Conservation (phyloP, 352 stramenopile genomes). For the Pythium aphanidermatum region DNA sequence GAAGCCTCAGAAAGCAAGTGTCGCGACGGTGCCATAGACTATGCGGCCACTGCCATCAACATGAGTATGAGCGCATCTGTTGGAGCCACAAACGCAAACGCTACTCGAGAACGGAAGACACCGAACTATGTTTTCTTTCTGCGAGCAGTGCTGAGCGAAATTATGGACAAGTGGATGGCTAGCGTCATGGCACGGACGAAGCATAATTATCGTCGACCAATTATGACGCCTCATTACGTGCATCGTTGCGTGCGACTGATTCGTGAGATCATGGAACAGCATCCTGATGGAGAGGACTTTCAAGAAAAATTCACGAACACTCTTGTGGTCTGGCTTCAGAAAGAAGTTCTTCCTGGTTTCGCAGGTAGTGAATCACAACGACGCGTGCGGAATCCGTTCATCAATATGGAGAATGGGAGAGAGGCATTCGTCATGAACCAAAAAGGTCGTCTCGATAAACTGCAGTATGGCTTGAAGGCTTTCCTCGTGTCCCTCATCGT, state of each 20-base stretch:
- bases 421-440: conserved; percentile 79
- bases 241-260: conserved; percentile 82
- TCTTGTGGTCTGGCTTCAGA: conserved; percentile 79
- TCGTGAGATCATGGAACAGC: conserved; percentile 76
- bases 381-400: conserved; percentile 75
- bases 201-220: conserved; percentile 64
- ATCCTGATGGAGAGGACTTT: conserved; percentile 80
- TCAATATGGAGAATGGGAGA: conserved; percentile 74
- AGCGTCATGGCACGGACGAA: conserved; percentile 59
- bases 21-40: conserved; percentile 67
- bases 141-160: conserved; percentile 70
- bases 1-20: conserved; percentile 48
- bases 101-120: conserved; percentile 64
- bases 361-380: conserved; percentile 71
- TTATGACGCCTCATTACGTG: conserved; percentile 79
- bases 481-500: conserved; percentile 78
- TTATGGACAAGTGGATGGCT: conserved; percentile 89
- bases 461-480: conserved; percentile 83
- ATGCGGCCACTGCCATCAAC: conserved; percentile 65
- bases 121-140: conserved; percentile 87
- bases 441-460: conserved; percentile 72
- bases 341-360: conserved; percentile 80
- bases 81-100: conserved; percentile 66
- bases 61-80: conserved; percentile 74
- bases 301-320: conserved; percentile 83